Evolutionary conservation across 306 rosid species (phyloP), one percentile per base, ranked within the genome.

Genomic region (Cucurbita ficifolia): DNA sequence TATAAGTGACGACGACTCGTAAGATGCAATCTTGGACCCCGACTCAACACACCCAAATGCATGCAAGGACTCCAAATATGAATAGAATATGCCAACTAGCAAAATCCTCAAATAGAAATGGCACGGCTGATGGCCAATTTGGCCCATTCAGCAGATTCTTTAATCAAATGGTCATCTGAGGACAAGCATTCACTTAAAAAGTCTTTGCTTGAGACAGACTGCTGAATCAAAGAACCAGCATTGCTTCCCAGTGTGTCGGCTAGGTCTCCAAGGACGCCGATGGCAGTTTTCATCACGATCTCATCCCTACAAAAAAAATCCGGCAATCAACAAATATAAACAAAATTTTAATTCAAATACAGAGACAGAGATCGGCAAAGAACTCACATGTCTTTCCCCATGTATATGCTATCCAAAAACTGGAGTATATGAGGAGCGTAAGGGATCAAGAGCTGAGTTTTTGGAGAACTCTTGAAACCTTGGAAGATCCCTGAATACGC

Each of bases 81-180:
- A 59, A 74, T 46, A 75, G 71, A 77, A 83, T 78, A 84, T 81
- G 70, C 75, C 60, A 73, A 72, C 75, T 56, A 70, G 74, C 79
- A 60, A 70, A 33, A 12, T 79, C 88, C 83, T 92, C 88, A 89
- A 86, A 81, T 84, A 70, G 90, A 79, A 77, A 88, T 86, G 38
- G 95, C 96, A 74, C 92, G 88, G 78, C 86, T 86, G 78, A 92
- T 84, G 49, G 96, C 92, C 80, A 88, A 84, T 90, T 88, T 90
- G 61, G 94, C 96, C 97, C 97, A 92, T 72, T 92, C 97, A 0
- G 96, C 97, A 22, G 97, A 84, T 86, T 92, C 97, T 88, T 85
- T 89, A 29, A 92, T 70, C 79, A 84, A 84, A 80, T 75, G 94
- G 76, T 92, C 97, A 36, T 89, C 95, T 16, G 96, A 89, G 21